These are phyloP conservation scores for Theobroma cacao DNA, from an alignment of 345 rosid species.

Conservation along the genomic window DNA sequence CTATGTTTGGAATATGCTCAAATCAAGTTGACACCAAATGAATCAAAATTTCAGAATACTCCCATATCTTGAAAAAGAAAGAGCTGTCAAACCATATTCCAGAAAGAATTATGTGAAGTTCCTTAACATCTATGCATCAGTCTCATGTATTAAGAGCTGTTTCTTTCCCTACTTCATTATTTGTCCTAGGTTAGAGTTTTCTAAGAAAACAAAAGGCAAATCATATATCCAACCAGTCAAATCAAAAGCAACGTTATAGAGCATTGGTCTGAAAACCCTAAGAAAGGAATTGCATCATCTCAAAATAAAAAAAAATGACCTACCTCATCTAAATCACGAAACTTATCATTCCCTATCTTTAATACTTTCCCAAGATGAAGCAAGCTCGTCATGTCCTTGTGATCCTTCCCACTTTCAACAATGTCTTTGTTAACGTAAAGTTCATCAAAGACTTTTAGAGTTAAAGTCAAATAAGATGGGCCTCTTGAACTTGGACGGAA, in stretches of 20 bases:
- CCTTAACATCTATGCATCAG: neutral
- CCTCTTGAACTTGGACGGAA: conserved; percentile 95
- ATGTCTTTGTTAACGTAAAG: conserved; percentile 93
- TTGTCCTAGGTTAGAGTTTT: neutral
- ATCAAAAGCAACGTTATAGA: neutral
- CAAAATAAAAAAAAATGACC: neutral
- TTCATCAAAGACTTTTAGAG: conserved; percentile 75
- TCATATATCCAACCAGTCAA: neutral
- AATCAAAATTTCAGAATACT: neutral
- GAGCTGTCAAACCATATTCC: neutral
- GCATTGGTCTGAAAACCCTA: neutral
- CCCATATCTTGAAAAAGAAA: neutral
- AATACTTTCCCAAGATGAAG: conserved; percentile 83
- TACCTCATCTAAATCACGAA: conserved; percentile 82
- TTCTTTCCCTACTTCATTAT: neutral
- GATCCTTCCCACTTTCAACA: conserved; percentile 82
- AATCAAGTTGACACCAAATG: neutral
- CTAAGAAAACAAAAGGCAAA: neutral
- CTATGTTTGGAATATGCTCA: neutral
- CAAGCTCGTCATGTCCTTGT: conserved; percentile 59
- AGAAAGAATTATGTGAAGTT: neutral
- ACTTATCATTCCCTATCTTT: conserved; percentile 87
- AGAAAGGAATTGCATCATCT: neutral
- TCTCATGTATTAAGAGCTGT: neutral
- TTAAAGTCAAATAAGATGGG: conserved; percentile 73